Evolutionary conservation across 257 asterid species (phyloP), one percentile per base, ranked within the genome.

Genomic region (Ilex aquifolium): DNA sequence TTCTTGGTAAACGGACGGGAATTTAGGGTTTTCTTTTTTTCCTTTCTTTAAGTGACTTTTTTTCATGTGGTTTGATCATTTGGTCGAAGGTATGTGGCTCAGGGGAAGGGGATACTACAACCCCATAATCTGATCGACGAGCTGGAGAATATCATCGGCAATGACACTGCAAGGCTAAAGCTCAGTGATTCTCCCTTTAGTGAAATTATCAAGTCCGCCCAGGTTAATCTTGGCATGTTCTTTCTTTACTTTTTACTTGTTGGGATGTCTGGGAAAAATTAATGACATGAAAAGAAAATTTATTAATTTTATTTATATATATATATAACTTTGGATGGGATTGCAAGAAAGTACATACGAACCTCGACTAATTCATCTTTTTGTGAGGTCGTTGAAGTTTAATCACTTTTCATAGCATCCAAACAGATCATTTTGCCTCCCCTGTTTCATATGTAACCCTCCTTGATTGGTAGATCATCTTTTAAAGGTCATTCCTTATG

Each of bases 31-130:
- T 7, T 4, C 32, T 15, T 54, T 66, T 15, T 54, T 66, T n/a
- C 57, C 30, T 21, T 32, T 31, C 1, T 0, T 7, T 14, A 21
- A 21, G 31, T 10, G 40, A 10, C 57, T 32, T 17, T 12, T 10
- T 46, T 69, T 31, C 56, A 8, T 55, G 48, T 10, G 52, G 13
- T 7, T 46, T 10, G 52, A 14, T 2, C 1, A 10, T 46, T 2
- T 14, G 52, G 3, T 65, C 62, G 67, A 70, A 93, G 99, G 67
- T 93, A 84, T 62, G 95, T 88, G 78, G 95, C 84, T 13, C 97
- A 90, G 86, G 99, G 99, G 80, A 93, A 93, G 81, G 74, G 97
- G 65, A 79, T 93, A 61, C 67, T 93, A 76, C 99, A 93, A 73
- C 88, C 99, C 27, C 99, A 90, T 74, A 76, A 73, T 69, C 77